Evolutionary conservation across 257 asterid genomes (phyloP).

Genomic region (Nicotiana undulata): DNA sequence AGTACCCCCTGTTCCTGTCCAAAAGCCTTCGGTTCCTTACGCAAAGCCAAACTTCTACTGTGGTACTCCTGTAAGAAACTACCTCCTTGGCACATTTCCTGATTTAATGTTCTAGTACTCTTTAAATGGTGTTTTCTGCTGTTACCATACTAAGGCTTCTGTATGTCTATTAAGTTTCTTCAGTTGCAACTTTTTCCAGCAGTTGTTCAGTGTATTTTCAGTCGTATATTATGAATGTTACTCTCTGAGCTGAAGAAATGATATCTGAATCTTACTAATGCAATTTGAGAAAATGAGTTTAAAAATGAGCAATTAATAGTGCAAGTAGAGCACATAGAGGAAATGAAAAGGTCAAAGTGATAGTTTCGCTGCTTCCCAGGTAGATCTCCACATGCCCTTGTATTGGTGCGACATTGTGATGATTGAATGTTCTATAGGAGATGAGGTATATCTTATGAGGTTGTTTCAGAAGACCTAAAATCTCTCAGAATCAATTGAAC

Average conservation of each 20-base stretch:
- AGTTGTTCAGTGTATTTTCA: background rate
- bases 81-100: background rate
- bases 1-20: slow-evolving; percentile 69
- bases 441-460: background rate
- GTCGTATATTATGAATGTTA: background rate
- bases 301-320: background rate
- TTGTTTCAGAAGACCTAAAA: background rate
- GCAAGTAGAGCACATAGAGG: background rate
- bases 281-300: background rate
- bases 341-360: background rate
- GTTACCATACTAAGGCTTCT: background rate
- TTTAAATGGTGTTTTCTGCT: background rate
- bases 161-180: background rate
- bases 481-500: background rate
- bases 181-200: background rate
- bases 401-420: background rate
- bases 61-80: slow-evolving; percentile 81
- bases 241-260: slow-evolving; percentile 1
- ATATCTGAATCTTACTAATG: slow-evolving; percentile 3
- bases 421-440: background rate
- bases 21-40: slow-evolving; percentile 87
- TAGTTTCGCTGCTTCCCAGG: background rate
- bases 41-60: slow-evolving; percentile 92
- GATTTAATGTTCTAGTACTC: background rate
- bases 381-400: background rate